Percentiles rank a stretch among this genome's conserved stretches.
Conservation (phyloP, 2,329 filamentous ascomycete genomes). For the Fusarium pseudonygamai region DNA sequence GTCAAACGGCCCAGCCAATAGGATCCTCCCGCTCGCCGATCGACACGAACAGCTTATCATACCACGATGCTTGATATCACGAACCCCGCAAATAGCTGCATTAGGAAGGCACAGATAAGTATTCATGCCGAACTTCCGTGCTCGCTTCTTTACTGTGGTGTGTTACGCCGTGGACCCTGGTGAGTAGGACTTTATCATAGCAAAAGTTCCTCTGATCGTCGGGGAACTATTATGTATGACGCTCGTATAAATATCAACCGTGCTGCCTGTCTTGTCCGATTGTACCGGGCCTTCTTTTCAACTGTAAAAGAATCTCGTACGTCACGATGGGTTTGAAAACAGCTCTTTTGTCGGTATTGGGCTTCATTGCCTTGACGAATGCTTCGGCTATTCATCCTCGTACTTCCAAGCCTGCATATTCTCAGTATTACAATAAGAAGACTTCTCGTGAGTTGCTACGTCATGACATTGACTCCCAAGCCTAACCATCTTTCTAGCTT, state of each 20-base stretch:
- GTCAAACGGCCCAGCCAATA: not conserved
- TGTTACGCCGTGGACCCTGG: not conserved
- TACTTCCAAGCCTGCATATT: not conserved
- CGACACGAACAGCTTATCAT: not conserved
- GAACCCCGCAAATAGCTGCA: constrained; percentile 24
- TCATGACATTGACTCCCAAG: too few species aligned
- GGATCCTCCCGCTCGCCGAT: not conserved
- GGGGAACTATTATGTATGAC: not conserved
- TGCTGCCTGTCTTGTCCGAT: rapidly evolving
- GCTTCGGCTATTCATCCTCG: not conserved
- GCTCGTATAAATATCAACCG: not conserved
- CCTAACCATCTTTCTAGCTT: not conserved
- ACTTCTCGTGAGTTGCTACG: constrained; percentile 3
- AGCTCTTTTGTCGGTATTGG: not conserved
- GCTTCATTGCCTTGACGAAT: constrained; percentile 1
- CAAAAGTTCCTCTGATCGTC: constrained; percentile 13
- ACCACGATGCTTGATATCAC: constrained; percentile 2
- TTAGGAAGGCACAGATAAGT: constrained; percentile 25
- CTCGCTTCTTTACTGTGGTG: not conserved
- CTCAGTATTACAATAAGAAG: constrained; percentile 10
- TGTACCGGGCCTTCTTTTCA: not conserved
- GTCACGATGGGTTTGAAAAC: constrained; percentile 4
- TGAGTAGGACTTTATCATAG: not conserved
- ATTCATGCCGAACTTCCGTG: constrained; percentile 27
- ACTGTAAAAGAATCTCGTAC: not conserved